phyloP scores from a whole-genome alignment of 768 basidiomycete species.

The Suillus luteus region DNA sequence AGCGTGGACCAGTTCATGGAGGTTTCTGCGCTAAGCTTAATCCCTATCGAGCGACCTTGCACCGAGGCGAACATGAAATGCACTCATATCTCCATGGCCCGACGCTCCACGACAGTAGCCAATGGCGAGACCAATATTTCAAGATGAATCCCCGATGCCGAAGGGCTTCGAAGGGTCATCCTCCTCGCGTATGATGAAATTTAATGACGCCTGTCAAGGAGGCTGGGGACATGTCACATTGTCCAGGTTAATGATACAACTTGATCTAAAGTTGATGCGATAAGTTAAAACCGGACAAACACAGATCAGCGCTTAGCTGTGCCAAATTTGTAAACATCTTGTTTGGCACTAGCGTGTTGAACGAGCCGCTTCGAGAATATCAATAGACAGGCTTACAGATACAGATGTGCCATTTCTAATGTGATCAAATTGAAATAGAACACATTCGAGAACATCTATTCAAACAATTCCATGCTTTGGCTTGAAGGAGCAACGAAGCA shows the following conservation, averaged over 20 bases:
- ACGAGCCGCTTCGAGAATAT: background rate
- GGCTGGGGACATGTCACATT: background rate
- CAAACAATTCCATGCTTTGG: background rate
- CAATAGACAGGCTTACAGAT: slow-evolving; percentile 4
- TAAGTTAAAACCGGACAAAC: background rate
- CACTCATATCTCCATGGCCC: background rate
- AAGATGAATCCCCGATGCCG: background rate
- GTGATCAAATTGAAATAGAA: background rate
- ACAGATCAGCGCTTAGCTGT: background rate
- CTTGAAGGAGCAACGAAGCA: background rate
- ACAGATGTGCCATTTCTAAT: background rate
- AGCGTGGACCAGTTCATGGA: background rate
- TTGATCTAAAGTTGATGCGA: background rate
- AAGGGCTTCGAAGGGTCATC: slow-evolving; percentile 1
- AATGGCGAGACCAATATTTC: background rate
- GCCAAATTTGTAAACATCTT: background rate
- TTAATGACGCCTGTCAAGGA: background rate
- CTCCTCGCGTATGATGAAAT: background rate
- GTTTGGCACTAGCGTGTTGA: background rate
- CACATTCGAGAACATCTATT: background rate
- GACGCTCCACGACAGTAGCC: background rate
- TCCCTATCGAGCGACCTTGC: background rate
- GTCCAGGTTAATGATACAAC: background rate
- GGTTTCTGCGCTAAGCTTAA: background rate
- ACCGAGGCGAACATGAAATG: background rate